A percentile compares a stretch with the other conserved stretches of the same genome.
Evolutionary conservation across 108 stramenopile species (phyloP).

Genomic region (Skeletonema marinoi): DNA sequence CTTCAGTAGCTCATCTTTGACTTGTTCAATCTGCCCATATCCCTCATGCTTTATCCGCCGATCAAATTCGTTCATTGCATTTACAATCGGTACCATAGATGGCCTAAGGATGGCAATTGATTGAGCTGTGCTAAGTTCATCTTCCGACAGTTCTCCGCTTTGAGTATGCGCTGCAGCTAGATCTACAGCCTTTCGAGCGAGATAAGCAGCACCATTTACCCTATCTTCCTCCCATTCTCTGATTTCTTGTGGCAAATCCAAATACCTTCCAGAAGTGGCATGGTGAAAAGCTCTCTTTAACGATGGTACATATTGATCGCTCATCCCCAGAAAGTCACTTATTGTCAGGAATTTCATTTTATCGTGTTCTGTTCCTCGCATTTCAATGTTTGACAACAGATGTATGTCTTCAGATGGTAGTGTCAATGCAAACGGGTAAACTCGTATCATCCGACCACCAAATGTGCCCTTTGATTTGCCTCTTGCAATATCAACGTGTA

Average conservation of each 20-base stretch:
- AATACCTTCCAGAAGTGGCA: conserved; percentile 47
- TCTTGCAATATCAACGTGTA: conserved; percentile 46
- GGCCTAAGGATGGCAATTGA: conserved; percentile 58
- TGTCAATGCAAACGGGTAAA: conserved; percentile 54
- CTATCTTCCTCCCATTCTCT: conserved; percentile 49
- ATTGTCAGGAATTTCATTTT: conserved; percentile 44
- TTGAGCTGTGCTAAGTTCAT: conserved; percentile 7
- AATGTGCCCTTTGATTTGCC: conserved; percentile 19
- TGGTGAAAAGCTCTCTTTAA: conserved; percentile 60
- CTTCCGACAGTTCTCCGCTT: not conserved
- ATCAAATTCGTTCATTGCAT: conserved; percentile 48
- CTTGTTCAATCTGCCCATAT: not conserved
- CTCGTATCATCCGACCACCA: conserved; percentile 51
- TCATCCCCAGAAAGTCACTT: conserved; percentile 31
- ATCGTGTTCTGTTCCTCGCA: conserved; percentile 63
- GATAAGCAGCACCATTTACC: conserved; percentile 49
- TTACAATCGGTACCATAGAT: conserved; percentile 59
- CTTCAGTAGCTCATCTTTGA: conserved; percentile 9
- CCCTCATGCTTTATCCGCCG: not conserved
- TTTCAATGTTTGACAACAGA: conserved; percentile 15
- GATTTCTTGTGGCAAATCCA: conserved; percentile 26
- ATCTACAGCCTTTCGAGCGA: conserved; percentile 47
- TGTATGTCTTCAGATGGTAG: conserved; percentile 12
- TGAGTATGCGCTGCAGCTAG: conserved; percentile 30
- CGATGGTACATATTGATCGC: conserved; percentile 43